Evolutionary conservation across 2,329 filamentous ascomycete genomes (phyloP), one percentile per base, ranked within the genome.

Genomic region (Colletotrichum sp.): DNA sequence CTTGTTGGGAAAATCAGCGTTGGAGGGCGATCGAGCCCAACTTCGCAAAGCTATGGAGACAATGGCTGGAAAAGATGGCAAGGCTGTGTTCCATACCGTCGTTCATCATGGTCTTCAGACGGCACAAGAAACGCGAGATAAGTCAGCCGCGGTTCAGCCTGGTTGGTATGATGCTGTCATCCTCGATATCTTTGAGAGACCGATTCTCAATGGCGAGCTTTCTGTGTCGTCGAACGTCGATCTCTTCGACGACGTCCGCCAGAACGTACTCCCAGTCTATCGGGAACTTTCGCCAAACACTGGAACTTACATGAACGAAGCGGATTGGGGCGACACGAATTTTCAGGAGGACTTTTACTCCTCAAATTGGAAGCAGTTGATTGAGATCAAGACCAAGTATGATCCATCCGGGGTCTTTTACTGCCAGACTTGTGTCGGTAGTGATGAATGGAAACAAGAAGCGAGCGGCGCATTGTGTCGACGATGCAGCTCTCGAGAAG

Each of bases 271-370:
- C 11, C 69, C 69, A 16, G 12, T 67, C 5, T 71, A 71, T 24
- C 63, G 34, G 16, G 15, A 51, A 9, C 13, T 71, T 7, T 67
- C 69, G 5, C 63, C 63, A 4, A 27, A 31, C 1, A 80, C 82
- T 5, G 86, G 85, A 3, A 80, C 83, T 1, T 88, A 89, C 77
- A 81, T 87, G 82, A 90, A 88, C 76, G 88, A 91, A 79, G 87
- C 84, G 3, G 84, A 88, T 77, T 73, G 69, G 69, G 69, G 63
- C 5, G 63, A 62, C 15, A 6, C 27, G 1, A 13, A 55, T 11
- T 85, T 86, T 57, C 79, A 80, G 38, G 81, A 87, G 51, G 43
- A 67, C 24, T 71, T 71, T 7, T 71, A 71, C 31, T 38, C 64
- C 18, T 18, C 38, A 76, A 87, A 88, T 69, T 89, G 89, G 70